A percentile compares a stretch with the other conserved stretches of the same genome.
Conservation (phyloP, 1,284 basidiomycete genomes). For the Trametes pubescens region DNA sequence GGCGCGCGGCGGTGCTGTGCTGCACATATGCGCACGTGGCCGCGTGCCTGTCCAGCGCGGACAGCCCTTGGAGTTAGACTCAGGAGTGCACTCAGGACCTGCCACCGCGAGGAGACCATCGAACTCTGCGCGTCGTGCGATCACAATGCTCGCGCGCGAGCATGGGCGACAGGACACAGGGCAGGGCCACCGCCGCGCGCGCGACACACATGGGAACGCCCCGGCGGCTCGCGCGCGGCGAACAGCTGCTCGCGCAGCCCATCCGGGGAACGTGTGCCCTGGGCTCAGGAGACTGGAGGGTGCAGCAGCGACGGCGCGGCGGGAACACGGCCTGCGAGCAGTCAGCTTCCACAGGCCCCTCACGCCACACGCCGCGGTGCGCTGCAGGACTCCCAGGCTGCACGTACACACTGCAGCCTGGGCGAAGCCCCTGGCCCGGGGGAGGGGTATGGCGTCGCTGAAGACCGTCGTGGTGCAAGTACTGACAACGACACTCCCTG, state of each 20-base stretch:
- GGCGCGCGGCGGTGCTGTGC: conserved; percentile 9
- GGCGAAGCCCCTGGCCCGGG: too few species aligned
- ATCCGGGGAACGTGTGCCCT: background rate
- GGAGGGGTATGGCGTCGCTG: too few species aligned
- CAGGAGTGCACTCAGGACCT: background rate
- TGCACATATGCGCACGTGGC: conserved; percentile 3
- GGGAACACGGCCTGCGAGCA: background rate
- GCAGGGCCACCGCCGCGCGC: background rate
- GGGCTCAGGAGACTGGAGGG: background rate
- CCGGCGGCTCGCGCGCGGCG: background rate
- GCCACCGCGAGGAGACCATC: too few species aligned
- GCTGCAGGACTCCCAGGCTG: background rate
- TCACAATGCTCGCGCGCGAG: background rate
- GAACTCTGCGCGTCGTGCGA: background rate
- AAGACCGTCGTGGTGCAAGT: too few species aligned
- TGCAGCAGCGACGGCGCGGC: background rate
- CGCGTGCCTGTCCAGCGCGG: background rate
- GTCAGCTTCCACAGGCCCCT: background rate
- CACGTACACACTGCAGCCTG: background rate
- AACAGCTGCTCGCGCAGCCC: background rate
- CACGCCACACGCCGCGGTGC: conserved; percentile 4
- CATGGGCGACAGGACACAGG: background rate
- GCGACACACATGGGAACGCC: background rate
- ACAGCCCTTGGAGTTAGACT: background rate
- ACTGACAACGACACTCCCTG: too few species aligned